These are phyloP conservation scores for Phytophthora europaea DNA, from an alignment of 352 stramenopile genomes.

Conservation along the genomic window DNA sequence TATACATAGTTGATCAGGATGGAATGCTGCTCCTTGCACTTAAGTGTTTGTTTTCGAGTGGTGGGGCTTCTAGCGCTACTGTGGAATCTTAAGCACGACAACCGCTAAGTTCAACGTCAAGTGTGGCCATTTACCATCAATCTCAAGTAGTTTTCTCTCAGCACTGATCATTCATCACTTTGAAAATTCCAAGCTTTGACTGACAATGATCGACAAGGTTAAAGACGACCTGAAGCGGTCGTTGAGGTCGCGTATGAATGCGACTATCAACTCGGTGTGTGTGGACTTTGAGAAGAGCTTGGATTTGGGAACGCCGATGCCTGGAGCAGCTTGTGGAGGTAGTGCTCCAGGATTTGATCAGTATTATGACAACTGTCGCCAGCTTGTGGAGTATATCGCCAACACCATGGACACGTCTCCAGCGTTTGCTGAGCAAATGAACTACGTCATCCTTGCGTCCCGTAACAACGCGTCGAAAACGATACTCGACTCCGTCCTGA, in stretches of 20 bases:
- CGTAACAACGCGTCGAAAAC: not conserved
- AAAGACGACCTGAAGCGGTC: not conserved
- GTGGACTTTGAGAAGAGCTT: conserved; percentile 7
- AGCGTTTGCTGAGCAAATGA: conserved; percentile 22
- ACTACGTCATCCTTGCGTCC: conserved; percentile 17
- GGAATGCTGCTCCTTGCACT: conserved; percentile 24
- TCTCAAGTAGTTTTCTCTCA: not conserved
- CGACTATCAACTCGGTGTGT: conserved; percentile 11
- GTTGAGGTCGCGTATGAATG: conserved; percentile 8
- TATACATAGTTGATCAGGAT: conserved; percentile 30
- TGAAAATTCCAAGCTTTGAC: not conserved
- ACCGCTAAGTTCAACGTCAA: not conserved
- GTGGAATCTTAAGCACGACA: too few species aligned
- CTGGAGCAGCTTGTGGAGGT: not conserved
- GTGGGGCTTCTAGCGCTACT: not conserved
- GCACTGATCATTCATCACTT: not conserved
- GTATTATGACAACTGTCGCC: conserved; percentile 15
- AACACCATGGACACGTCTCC: conserved; percentile 23
- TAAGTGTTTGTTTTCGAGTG: conserved; percentile 43
- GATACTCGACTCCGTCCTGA: conserved; percentile 11
- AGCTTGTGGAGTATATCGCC: conserved; percentile 15
- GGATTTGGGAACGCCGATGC: not conserved
- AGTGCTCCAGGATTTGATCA: conserved; percentile 2
- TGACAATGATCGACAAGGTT: not conserved
- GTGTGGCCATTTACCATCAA: conserved; percentile 3